phyloP scores from a whole-genome alignment of 1,139 yeast species.

The Hyphopichia buzzinii region DNA sequence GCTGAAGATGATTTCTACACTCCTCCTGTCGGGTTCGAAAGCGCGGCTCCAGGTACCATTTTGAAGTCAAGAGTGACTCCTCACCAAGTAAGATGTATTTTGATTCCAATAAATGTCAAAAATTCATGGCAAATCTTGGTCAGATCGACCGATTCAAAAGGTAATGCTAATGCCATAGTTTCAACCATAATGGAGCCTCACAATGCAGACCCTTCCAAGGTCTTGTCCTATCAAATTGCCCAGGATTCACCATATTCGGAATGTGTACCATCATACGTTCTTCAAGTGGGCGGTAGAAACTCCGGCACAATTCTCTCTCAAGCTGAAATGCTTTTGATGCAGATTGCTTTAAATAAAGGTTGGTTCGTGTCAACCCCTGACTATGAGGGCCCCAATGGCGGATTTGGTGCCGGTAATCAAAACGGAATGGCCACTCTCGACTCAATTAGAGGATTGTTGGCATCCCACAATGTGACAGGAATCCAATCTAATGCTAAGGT shows the following conservation, averaged over 20 bases:
- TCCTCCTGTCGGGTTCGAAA: constrained; percentile 21
- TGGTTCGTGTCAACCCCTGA: constrained; percentile 37
- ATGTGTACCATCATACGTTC: constrained; percentile 34
- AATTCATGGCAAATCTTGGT: constrained; percentile 16
- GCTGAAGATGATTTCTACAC: constrained; percentile 20
- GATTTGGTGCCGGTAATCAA: constrained; percentile 30
- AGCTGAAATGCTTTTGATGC: constrained; percentile 26
- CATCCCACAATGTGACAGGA: constrained; percentile 25
- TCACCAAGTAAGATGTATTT: constrained; percentile 13
- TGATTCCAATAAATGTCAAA: constrained; percentile 10
- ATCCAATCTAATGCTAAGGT: constrained; percentile 24
- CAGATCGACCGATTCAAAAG: constrained; percentile 17
- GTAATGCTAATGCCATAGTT: constrained; percentile 16
- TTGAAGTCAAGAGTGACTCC: constrained; percentile 22
- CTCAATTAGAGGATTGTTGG: constrained; percentile 28
- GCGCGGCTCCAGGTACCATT: constrained; percentile 17
- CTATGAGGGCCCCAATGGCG: constrained; percentile 27
- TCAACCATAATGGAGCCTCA: constrained; percentile 16
- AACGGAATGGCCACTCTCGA: constrained; percentile 33
- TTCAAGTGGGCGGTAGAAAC: constrained; percentile 11
- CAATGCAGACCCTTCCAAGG: constrained; percentile 14
- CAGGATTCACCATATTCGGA: constrained; percentile 26
- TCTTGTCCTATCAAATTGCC: constrained; percentile 26
- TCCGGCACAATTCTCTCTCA: constrained; percentile 11
- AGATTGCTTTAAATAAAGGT: constrained; percentile 26